Conservation (phyloP, 2,329 filamentous ascomycete species). For the Leptographium procerum region DNA sequence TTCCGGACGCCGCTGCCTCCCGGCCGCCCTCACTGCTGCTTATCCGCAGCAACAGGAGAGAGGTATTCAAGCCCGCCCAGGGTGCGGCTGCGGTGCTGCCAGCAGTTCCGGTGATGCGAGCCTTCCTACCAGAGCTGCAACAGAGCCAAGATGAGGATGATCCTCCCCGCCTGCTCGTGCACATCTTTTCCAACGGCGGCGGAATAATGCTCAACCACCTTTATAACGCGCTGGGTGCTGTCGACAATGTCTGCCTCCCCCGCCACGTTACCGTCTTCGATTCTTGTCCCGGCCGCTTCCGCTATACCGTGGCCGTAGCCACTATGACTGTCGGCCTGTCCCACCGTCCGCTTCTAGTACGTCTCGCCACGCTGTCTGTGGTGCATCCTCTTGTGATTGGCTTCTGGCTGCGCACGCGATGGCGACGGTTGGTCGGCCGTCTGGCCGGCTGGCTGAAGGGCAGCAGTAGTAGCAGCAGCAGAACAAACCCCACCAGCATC, state of each 20-base stretch:
- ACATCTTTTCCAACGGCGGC: constrained; percentile 43
- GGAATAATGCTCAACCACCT: constrained; percentile 28
- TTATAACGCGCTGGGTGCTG: constrained; percentile 17
- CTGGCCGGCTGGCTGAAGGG: background rate
- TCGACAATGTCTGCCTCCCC: constrained; percentile 19
- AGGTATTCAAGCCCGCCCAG: constrained; percentile 22
- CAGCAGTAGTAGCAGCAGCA: background rate
- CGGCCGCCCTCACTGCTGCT: constrained; percentile 36
- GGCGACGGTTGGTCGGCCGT: background rate
- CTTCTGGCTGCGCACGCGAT: constrained; percentile 16
- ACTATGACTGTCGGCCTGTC: constrained; percentile 4
- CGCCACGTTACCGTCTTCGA: constrained; percentile 34
- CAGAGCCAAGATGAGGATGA: constrained; percentile 1
- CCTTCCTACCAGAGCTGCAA: constrained; percentile 12
- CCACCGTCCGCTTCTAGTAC: constrained; percentile 6
- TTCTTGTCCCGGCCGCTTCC: constrained; percentile 35
- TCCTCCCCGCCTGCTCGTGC: constrained; percentile 29
- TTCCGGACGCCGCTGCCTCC: constrained; percentile 8
- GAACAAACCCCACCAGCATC: too few species aligned
- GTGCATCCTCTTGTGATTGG: constrained; percentile 17
- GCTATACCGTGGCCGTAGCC: constrained; percentile 16
- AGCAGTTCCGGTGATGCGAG: constrained; percentile 28
- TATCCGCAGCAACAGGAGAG: constrained; percentile 27
- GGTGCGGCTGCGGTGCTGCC: constrained; percentile 24
- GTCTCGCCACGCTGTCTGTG: constrained; percentile 15